Conservation (phyloP, 371 early-diverging fungal species). For the Polyrhizophydium stewartii region DNA sequence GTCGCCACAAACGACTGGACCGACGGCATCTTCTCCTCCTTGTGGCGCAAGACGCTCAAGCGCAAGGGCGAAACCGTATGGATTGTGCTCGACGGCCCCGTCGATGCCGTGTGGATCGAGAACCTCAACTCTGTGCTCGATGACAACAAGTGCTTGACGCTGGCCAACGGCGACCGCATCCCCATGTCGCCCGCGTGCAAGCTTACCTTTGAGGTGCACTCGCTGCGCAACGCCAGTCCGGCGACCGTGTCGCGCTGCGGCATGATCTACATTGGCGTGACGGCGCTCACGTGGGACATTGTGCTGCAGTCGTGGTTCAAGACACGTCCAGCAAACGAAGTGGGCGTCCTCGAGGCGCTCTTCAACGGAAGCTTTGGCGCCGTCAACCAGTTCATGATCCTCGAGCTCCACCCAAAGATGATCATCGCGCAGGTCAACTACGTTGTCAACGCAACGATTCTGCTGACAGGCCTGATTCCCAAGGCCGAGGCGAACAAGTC, state of each 20-base stretch:
- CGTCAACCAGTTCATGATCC: constrained; percentile 30
- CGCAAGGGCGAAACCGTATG: constrained; percentile 55
- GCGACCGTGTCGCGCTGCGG: constrained; percentile 63
- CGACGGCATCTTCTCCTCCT: constrained; percentile 59
- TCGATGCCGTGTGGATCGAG: constrained; percentile 69
- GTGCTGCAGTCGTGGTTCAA: constrained; percentile 57
- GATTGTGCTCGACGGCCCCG: constrained; percentile 65
- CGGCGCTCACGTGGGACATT: constrained; percentile 58
- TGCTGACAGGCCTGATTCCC: constrained; percentile 54
- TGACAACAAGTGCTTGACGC: constrained; percentile 62
- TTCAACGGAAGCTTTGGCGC: constrained; percentile 45
- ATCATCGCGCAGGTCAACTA: constrained; percentile 43
- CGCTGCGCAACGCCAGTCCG: constrained; percentile 52
- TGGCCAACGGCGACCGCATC: constrained; percentile 65
- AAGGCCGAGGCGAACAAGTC: constrained; percentile 44
- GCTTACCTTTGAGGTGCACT: constrained; percentile 58
- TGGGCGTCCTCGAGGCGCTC: constrained; percentile 44
- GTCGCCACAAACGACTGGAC: constrained; percentile 68
- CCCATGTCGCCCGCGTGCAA: constrained; percentile 59
- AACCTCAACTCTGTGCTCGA: constrained; percentile 65
- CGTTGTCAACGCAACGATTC: constrained; percentile 42
- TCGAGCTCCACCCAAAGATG: constrained; percentile 59
- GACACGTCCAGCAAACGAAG: constrained; percentile 39
- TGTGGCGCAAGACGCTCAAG: constrained; percentile 60
- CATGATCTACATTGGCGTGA: constrained; percentile 63